Evolutionary conservation across 805 yeast genomes (phyloP), one percentile per base, ranked within the genome.

Genomic region (Candida loeiensis): DNA sequence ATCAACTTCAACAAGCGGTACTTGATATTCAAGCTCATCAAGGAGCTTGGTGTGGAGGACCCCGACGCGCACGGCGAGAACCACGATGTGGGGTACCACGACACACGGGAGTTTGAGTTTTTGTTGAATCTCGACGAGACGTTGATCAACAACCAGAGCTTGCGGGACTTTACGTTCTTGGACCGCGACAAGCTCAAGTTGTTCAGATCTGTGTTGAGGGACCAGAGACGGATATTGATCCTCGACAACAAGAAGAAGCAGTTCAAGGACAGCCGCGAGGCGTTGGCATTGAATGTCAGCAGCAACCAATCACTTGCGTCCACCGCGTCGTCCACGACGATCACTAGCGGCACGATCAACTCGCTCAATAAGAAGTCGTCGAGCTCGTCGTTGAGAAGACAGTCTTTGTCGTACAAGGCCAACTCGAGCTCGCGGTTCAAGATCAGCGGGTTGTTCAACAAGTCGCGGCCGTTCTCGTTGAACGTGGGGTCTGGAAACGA

Each of bases 1-100:
- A 78, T 90, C 50, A 90, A 91, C 55, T 91, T 90, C 61, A 95
- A 88, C 60, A 91, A 91, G 63, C 51, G 71, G 25, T 67, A 66
- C 46, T 52, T 69, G 31, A 54, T 65, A 4, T 69, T 54, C 52
- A 66, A 63, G 45, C 50, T 70, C 12, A 55, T 69, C 37, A 63
- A 62, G 45, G 72, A 66, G 39, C 54, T 69, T 16, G 57, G 61
- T 5, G 53, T 68, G 22, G 73, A 66, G 43, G 73, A 68, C 29
- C 20, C 46, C 7, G 64, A 58, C 6, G 45, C 46, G 8, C 39
- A 46, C 18, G 50, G 58, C 34, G 51, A 48, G 1, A 34, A 43
- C 4, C 49, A 51, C 18, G 61, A 61, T 15, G 39, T 49, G 24
- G 50, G 44, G 30, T 57, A 50, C 40, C 59, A 61, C 45, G 66